Evolutionary conservation across 1,284 basidiomycete species (phyloP), one percentile per base, ranked within the genome.

Genomic region (Gomphus bonarii): DNA sequence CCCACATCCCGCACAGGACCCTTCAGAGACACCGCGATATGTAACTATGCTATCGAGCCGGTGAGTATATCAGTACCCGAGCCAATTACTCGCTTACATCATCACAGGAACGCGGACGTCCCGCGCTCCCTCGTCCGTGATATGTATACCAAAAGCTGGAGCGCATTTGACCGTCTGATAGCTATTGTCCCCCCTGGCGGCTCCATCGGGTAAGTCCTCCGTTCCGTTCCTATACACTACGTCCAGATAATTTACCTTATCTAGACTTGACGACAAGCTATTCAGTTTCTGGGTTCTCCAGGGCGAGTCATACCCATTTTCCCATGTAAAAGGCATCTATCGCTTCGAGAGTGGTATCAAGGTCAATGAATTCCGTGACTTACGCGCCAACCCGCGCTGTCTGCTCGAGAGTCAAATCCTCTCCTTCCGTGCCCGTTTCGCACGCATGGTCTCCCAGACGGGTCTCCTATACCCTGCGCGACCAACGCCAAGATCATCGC

Each of bases 131-230:
- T 91, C 30, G 85, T 89, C 25, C 81, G 88, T 58, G 88, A 91
- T 64, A 85, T 91, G 84, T 91, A 92, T 67, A 90, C 87, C 44
- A 91, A 91, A 69, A 88, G 85, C 58, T 92, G 89, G 89, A 87
- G 84, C 65, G 88, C 88, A 3, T 91, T 91, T 63, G 85, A 89
- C 66, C 80, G 89, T 18, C 75, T 92, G 4, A 82, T 88, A 3
- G 87, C 86, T 1, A 89, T 91, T 61, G 88, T 91, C 0, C 87
- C 89, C 14, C 88, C 88, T 1, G 89, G 89, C 16, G 89, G 89
- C 3, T 88, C 85, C 0, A 91, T 91, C 57, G 89, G 88, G 88
- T 88, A 67, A 36, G 81, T 54, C 14, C 18, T 66, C 35, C 58
- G 46, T 28, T n/a, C 9, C 43, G 14, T 40, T 40, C 6, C 16